Base-by-base conservation (phyloP, 75 land plant genomes). In the Picea glauca region DNA sequence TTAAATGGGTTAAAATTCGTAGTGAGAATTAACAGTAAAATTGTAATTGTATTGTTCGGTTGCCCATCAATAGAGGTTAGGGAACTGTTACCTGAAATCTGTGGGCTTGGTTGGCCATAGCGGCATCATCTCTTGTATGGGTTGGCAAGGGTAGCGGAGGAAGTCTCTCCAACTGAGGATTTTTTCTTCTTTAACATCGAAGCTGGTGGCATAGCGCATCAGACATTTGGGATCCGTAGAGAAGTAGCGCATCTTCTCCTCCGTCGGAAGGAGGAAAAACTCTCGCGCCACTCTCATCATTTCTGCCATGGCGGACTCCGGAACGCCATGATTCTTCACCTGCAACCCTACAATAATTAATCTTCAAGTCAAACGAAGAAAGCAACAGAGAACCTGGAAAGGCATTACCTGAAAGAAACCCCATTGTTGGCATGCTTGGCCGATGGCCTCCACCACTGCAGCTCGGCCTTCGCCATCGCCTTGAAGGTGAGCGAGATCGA, bases 111-210 rank as follows among this genome's bases (percentile, higher is more conserved):
- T 75, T 13, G 99, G 99, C 96, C 96, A 94, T n/a, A 80, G 84
- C 15, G 82, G 83, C 5, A 83, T 88, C 32, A 90, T 87, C 63
- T 93, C 80, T 13, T 86, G 75, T 7, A 93, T 81, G 30, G 99
- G 99, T 58, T 90, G 77, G 40, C 94, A 87, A 67, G 91, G 92
- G 82, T 92, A 94, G 58, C 96, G 84, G 26, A 93, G 82, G 79
- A 91, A 96, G 63, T 96, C 99, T 56, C 99, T 83, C 99, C 99
- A 96, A 67, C 90, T 91, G 58, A 90, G 86, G 61, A 96, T 86
- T 35, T 85, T 85, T 77, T 96, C 97, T 68, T 94, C 91, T 33
- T 60, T 83, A 5, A 91, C 84, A 78, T 93, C 91, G 72, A 87
- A 88, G 78, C 94, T 92, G n/a, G 93, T 94, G 14, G 92, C 93